Percentiles rank a stretch among this genome's conserved stretches.
Conservation (phyloP, 2,329 filamentous ascomycete species). For the Penicillium aurantiogriseum region DNA sequence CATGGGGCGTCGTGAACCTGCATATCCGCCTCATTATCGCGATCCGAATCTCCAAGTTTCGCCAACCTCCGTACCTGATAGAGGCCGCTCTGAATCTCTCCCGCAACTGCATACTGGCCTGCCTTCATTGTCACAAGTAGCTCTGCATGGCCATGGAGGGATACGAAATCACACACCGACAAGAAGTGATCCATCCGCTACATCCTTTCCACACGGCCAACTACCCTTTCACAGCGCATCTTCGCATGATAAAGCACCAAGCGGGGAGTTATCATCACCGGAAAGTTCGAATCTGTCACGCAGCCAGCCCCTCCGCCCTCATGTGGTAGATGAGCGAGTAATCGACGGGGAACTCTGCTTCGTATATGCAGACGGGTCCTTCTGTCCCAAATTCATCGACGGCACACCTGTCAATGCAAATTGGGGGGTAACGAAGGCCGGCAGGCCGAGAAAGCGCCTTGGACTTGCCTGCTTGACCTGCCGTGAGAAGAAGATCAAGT, state of each 20-base stretch:
- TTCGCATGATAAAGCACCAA: slow-evolving; percentile 15
- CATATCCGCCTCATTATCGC: slow-evolving; percentile 22
- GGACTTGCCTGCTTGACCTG: slow-evolving; percentile 93
- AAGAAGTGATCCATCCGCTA: slow-evolving; percentile 20
- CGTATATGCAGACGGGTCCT: slow-evolving; percentile 80
- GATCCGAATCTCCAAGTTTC: slow-evolving; percentile 19
- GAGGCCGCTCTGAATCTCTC: slow-evolving; percentile 20
- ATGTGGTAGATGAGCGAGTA: slow-evolving; percentile 43
- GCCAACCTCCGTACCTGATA: slow-evolving; percentile 18
- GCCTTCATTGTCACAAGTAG: slow-evolving; percentile 34
- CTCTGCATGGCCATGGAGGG: slow-evolving; percentile 23
- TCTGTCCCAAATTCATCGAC: slow-evolving; percentile 79
- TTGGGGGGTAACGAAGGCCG: slow-evolving; percentile 92
- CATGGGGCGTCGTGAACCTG: slow-evolving; percentile 18
- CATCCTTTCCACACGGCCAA: slow-evolving; percentile 20
- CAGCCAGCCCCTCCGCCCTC: slow-evolving; percentile 26
- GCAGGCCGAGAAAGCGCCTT: slow-evolving; percentile 85
- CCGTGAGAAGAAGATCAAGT: slow-evolving; percentile 97
- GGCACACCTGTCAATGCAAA: slow-evolving; percentile 84
- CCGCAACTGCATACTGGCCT: slow-evolving; percentile 24
- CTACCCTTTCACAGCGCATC: slow-evolving; percentile 17
- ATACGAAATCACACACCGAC: slow-evolving; percentile 22
- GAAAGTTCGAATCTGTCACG: slow-evolving; percentile 14
- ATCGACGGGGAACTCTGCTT: slow-evolving; percentile 76
- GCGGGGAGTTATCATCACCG: slow-evolving; percentile 17